Base-by-base conservation (phyloP, 768 basidiomycete genomes). In the Pisolithus tinctorius region DNA sequence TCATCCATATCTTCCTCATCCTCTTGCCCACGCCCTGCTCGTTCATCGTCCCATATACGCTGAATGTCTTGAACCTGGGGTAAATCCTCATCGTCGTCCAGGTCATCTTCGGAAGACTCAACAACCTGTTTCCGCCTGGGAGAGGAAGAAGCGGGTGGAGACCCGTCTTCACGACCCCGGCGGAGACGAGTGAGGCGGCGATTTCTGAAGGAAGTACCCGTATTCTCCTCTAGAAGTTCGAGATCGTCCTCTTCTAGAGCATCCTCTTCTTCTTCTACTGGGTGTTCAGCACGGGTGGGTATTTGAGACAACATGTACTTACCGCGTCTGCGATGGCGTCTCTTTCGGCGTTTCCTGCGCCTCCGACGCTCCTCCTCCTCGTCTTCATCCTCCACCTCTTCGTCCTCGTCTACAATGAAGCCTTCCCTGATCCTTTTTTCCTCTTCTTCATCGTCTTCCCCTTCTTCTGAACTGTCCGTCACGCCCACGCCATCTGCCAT, bases 341-440 rank as follows among this genome's bases (percentile, higher is more conserved):
- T 80, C 70, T 83, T 84, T 62, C 84, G 78, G 55, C 80, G 76
- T 65, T 83, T 90, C 53, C 79, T 77, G 57, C 77, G 77, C 58
- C 79, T 73, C 41, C 70, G 76, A 52, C 77, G 73, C 50, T 76
- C 78, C 41, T 77, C 75, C 40, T 80, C 75, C 3, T 79, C 76
- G 17, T 80, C 81, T 13, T 78, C 81, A 2, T 81, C 82, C 0
- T 82, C 86, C 4, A 86, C 88, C 0, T 92, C 90, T 6, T 92
- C 87, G 0, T 88, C 92, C 53, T 94, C 91, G 8, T 88, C 88
- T 7, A 93, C 93, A 60, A 97, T 96, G 64, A 97, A 96, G 0
- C 90, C 93, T 46, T 93, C 88, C 47, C 82, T 74, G 50, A 96
- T 82, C 51, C 80, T 75, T 51, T 80, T 78, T 59, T 74, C 86